phyloP scores from a whole-genome alignment of 2,329 filamentous ascomycete genomes.

The Aspergillus chevalieri region DNA sequence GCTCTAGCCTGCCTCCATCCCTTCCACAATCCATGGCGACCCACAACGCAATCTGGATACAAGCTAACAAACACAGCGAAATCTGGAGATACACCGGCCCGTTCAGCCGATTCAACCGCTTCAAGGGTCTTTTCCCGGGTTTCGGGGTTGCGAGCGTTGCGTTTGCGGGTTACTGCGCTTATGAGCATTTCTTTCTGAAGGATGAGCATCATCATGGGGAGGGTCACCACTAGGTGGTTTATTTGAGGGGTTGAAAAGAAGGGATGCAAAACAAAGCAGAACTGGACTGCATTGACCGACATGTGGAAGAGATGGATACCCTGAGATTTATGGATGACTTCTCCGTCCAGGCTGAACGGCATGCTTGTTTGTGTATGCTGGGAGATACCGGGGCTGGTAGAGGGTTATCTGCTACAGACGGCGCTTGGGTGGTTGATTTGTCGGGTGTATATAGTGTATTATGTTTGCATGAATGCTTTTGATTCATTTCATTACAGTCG shows the following conservation, averaged over 20 bases:
- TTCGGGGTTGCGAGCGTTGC: conserved; percentile 88
- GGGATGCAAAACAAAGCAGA: not conserved
- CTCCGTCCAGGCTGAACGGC: too few species aligned
- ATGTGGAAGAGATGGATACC: not conserved
- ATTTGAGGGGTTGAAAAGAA: not conserved
- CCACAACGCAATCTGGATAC: not conserved
- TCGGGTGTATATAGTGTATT: conserved; percentile 32
- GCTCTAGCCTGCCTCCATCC: not conserved
- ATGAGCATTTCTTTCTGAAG: conserved; percentile 80
- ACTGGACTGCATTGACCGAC: not conserved
- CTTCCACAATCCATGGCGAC: conserved; percentile 10
- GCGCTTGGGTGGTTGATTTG: conserved; percentile 28
- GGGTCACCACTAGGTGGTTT: conserved; percentile 48
- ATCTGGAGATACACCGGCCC: conserved; percentile 88
- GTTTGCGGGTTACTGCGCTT: conserved; percentile 82
- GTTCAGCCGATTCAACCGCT: conserved; percentile 84
- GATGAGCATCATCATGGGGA: conserved; percentile 56
- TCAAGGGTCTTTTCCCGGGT: conserved; percentile 79
- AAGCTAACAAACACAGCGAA: conserved; percentile 56
- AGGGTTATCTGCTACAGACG: conserved; percentile 13
- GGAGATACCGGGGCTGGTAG: not conserved
- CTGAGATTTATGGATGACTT: not conserved
- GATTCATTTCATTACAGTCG: not conserved
- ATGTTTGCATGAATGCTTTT: not conserved
- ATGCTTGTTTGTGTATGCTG: not conserved